Evolutionary conservation across 2,329 filamentous ascomycete genomes (phyloP), one percentile per base, ranked within the genome.

Genomic region (Camillea tinctor): DNA sequence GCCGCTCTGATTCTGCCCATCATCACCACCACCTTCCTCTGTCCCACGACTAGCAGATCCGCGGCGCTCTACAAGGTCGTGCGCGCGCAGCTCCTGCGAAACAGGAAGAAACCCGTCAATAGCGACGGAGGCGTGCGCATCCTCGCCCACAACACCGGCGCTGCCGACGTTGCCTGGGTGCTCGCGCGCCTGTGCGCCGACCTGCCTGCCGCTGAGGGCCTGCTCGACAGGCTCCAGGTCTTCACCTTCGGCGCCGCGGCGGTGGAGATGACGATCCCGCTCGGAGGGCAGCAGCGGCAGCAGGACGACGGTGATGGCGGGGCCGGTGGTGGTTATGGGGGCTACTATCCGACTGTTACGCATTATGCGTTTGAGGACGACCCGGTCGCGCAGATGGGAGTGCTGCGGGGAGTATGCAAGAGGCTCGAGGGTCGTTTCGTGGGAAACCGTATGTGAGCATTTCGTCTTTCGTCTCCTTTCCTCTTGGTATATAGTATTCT

Each of bases 231-330:
- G 60, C 70, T 80, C 17, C 76, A 80, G 59, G 72, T 80, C 17
- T 80, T 78, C 68, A 80, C 78, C 0, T 80, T 80, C 55, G 78
- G 78, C 8, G 73, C 75, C 2, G 71, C 75, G 2, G 72, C 75
- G 4, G 65, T 64, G 9, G 76, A 79, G 60, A 78, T 78, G 61
- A 68, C 72, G 30, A 60, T 74, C 19, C 76, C 76, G 5, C 66
- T 74, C 3, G 72, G 72, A 44, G 36, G 15, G 11, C 36, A 17
- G 1, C 59, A 23, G 36, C 36, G n/a, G 1, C 59, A 23, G 36
- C 36, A 30, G 26, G 57, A 49, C 20, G 49, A 44, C 6, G 24
- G 24, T 4, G 2, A 30, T 9, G 26, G 26, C 26, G 26, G n/a
- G n/a, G n/a, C n/a, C n/a, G n/a, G 26, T 11, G 6, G 26, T 7